Conservation (phyloP, 441 rosid genomes). For the Melastoma candidum region DNA sequence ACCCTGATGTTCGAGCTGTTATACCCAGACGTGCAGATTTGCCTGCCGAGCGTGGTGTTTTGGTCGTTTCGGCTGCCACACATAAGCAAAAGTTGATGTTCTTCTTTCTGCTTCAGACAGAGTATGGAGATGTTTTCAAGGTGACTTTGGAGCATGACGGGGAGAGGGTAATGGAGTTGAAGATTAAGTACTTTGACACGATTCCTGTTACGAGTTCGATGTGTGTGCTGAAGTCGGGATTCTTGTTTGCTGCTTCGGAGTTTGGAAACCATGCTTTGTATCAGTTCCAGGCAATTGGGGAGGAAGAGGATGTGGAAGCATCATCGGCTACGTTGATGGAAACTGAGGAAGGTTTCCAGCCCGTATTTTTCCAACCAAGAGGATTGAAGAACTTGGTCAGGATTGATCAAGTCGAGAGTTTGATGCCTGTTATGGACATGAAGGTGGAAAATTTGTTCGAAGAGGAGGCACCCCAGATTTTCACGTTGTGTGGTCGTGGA, state of each 20-base stretch:
- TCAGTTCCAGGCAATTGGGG: constrained; percentile 89
- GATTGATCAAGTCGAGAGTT: constrained; percentile 90
- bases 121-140: constrained; percentile 88
- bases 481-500: constrained; percentile 84
- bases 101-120: constrained; percentile 91
- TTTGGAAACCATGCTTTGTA: constrained; percentile 91
- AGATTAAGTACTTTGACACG: constrained; percentile 87
- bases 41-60: constrained; percentile 87
- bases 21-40: constrained; percentile 89
- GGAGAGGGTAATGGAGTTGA: constrained; percentile 69
- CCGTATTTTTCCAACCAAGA: constrained; percentile 86
- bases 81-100: constrained; percentile 86
- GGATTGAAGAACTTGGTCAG: constrained; percentile 86
- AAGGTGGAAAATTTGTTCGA: constrained; percentile 75
- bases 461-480: constrained; percentile 94
- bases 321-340: constrained; percentile 86
- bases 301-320: constrained; percentile 78
- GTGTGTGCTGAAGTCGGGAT: constrained; percentile 86
- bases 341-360: constrained; percentile 92
- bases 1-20: constrained; percentile 81
- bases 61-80: constrained; percentile 82
- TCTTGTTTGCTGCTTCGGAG: constrained; percentile 84
- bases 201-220: constrained; percentile 77
- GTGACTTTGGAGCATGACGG: constrained; percentile 72
- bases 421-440: constrained; percentile 98